phyloP scores from a whole-genome alignment of 768 basidiomycete species.

The Lactifluus echinatus region DNA sequence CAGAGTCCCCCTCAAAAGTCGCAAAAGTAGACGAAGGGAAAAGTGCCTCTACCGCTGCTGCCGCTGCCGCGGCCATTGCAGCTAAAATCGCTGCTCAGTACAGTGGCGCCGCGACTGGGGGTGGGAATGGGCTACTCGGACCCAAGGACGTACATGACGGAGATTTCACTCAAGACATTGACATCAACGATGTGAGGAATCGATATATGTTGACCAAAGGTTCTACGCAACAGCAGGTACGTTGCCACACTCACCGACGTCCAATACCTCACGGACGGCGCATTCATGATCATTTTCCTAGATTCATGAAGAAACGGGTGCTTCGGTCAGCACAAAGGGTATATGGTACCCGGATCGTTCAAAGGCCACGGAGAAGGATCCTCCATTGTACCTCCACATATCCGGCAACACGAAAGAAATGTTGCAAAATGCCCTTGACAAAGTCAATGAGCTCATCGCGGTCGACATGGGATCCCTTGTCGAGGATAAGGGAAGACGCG shows the following conservation, averaged over 20 bases:
- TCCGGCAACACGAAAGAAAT: conserved; percentile 62
- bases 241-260: conserved; percentile 25
- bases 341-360: conserved; percentile 91
- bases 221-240: conserved; percentile 82
- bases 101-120: conserved; percentile 33
- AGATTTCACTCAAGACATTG: conserved; percentile 84
- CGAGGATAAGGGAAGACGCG: conserved; percentile 64
- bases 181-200: conserved; percentile 95
- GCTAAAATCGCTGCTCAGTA: conserved; percentile 94
- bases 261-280: not conserved
- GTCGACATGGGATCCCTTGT: conserved; percentile 76
- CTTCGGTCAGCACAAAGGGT: conserved; percentile 87
- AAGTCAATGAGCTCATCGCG: conserved; percentile 62
- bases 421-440: conserved; percentile 59
- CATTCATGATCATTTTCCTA: conserved; percentile 26
- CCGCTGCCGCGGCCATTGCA: conserved; percentile 79
- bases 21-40: conserved; percentile 45
- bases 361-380: conserved; percentile 88
- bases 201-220: conserved; percentile 92
- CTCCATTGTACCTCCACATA: conserved; percentile 90
- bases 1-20: conserved; percentile 34
- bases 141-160: conserved; percentile 63
- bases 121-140: conserved; percentile 34
- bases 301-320: conserved; percentile 91
- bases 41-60: conserved; percentile 61